A percentile compares a stretch with the other conserved stretches of the same genome.
These are phyloP conservation scores for Anaeromyces robustus DNA, from an alignment of 192 early-diverging fungal genomes.

Conservation along the genomic window DNA sequence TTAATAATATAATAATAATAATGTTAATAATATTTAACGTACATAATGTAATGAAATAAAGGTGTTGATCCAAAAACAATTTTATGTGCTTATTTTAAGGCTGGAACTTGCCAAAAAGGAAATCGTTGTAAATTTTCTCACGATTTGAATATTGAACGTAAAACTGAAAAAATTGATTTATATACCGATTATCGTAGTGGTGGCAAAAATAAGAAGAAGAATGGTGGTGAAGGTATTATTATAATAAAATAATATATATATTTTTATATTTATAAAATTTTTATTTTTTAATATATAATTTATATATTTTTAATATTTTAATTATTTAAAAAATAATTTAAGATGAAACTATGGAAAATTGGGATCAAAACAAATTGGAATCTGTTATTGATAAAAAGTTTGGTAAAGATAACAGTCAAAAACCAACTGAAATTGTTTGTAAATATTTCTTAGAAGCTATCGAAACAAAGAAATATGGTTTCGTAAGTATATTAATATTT, in stretches of 20 bases:
- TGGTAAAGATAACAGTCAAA: constrained; percentile 49
- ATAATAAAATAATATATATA: neutral
- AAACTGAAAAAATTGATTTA: constrained; percentile 78
- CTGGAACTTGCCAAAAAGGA: constrained; percentile 79
- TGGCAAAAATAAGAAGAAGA: constrained; percentile 39
- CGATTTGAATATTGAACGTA: constrained; percentile 76
- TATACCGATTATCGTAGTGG: constrained; percentile 59
- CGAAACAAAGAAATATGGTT: constrained; percentile 81
- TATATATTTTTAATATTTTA: too few species aligned
- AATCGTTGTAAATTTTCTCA: constrained; percentile 96
- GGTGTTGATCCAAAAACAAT: constrained; percentile 91
- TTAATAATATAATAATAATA: too few species aligned
- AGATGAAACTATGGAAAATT: constrained; percentile 83
- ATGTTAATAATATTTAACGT: too few species aligned
- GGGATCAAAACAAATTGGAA: constrained; percentile 87
- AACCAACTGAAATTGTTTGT: constrained; percentile 95
- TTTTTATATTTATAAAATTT: neutral
- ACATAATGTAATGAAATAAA: neutral
- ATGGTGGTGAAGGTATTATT: neutral
- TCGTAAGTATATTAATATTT: neutral
- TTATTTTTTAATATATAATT: too few species aligned
- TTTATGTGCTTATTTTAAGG: constrained; percentile 83
- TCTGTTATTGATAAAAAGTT: constrained; percentile 71
- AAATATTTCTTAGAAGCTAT: constrained; percentile 96
- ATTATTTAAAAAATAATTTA: constrained; percentile 2